Evolutionary conservation across 345 rosid species (phyloP).

Genomic region (Viola odorata): DNA sequence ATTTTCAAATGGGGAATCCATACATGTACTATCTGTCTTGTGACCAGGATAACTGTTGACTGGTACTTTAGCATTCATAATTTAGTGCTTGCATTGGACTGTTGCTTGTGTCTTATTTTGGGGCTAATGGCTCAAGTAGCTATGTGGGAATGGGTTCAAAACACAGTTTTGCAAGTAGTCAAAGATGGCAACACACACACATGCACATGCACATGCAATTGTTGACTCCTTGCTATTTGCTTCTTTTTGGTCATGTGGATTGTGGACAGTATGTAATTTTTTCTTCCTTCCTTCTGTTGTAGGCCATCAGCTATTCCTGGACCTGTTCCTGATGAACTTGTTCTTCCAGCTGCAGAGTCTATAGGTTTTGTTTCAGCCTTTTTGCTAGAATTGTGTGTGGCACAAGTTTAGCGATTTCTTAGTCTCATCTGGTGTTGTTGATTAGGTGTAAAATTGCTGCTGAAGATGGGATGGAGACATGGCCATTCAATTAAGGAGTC

Average conservation of each 20-base stretch:
- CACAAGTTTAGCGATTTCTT: constrained; percentile 10
- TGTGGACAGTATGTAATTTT: not conserved
- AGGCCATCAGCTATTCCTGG: constrained; percentile 98
- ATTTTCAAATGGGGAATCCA: no score
- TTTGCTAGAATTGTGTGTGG: not conserved
- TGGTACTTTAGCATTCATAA: no score
- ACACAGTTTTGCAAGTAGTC: no score
- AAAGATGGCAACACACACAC: not conserved
- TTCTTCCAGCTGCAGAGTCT: constrained; percentile 83
- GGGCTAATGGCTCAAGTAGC: no score
- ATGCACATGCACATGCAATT: not conserved
- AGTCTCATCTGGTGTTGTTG: constrained; percentile 16
- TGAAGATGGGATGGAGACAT: constrained; percentile 95
- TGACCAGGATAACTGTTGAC: no score
- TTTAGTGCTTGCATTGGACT: no score
- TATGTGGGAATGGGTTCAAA: no score
- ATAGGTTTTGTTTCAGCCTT: constrained; percentile 61
- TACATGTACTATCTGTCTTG: no score
- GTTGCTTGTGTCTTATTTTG: no score
- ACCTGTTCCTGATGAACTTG: constrained; percentile 79
- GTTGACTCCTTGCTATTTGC: constrained; percentile 1
- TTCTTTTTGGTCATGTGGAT: not conserved
- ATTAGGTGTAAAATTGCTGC: constrained; percentile 75
- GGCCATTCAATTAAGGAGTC: constrained; percentile 82
- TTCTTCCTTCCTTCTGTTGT: constrained; percentile 15